Conservation (phyloP, 2,329 filamentous ascomycete species). For the Didymella arachidicola region DNA sequence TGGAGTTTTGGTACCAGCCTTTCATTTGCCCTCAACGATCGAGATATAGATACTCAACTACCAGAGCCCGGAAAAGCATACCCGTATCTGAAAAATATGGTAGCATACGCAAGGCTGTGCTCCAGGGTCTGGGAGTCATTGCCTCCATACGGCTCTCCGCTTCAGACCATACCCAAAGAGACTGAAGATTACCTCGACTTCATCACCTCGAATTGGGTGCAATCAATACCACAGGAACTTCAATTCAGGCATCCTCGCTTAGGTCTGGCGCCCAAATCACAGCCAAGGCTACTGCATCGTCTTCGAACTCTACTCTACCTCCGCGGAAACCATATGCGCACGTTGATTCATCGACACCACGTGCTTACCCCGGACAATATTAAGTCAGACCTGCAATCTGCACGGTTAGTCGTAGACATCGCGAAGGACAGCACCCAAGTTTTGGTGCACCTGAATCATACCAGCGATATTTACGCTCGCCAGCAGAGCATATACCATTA, state of each 20-base stretch:
- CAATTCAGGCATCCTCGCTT: constrained; percentile 28
- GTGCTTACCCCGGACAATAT: constrained; percentile 31
- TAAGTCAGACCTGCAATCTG: constrained; percentile 21
- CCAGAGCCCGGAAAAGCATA: constrained; percentile 28
- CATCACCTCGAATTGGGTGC: constrained; percentile 30
- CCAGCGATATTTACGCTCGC: constrained; percentile 32
- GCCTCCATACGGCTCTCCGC: constrained; percentile 28
- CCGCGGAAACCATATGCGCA: constrained; percentile 30
- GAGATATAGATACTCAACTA: constrained; percentile 31
- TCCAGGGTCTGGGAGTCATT: constrained; percentile 34
- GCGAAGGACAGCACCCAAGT: constrained; percentile 33
- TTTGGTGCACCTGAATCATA: constrained; percentile 29
- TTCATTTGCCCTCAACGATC: constrained; percentile 30
- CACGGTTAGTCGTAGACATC: constrained; percentile 27
- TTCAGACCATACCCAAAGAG: constrained; percentile 32
- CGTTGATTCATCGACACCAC: constrained; percentile 31
- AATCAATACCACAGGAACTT: constrained; percentile 28
- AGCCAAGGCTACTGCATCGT: constrained; percentile 27
- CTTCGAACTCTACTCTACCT: constrained; percentile 28
- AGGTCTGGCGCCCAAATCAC: constrained; percentile 19
- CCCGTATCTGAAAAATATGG: constrained; percentile 31
- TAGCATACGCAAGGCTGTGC: constrained; percentile 30
- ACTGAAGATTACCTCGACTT: constrained; percentile 34
- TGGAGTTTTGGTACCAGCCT: constrained; percentile 36
- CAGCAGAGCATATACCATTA: constrained; percentile 33